Base-by-base conservation (phyloP, 768 basidiomycete species). In the Phanerodontia chrysosporium region DNA sequence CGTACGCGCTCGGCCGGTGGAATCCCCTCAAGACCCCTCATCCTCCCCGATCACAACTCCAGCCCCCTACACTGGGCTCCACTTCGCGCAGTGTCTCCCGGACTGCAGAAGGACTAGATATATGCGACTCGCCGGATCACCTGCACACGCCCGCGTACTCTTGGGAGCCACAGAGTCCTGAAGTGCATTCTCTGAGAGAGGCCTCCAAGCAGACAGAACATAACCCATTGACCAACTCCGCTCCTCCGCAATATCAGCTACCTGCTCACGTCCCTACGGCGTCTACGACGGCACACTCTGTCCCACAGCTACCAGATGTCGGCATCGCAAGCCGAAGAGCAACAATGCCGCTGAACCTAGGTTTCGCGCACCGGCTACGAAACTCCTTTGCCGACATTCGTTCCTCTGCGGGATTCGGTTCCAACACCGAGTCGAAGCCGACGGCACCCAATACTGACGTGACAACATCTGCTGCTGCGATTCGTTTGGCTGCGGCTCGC, bases 401-500 rank as follows among this genome's bases (percentile, higher is more conserved):
- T 51, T 72, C 71, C 39, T 57, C 76, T 58, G 36, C 67, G 66
- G 67, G 68, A 1, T 27, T 36, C n/a, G n/a, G 44, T 1, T 29
- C 69, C 64, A 42, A 56, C 2, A 53, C 61, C 16, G 42, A 56
- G 1, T 25, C 60, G 1, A 55, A 64, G 1, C 44, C 63, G 49
- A 57, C 22, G 36, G 64, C 74, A 32, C 57, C 66, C 21, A 79
- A 78, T 55, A 67, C 81, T 3, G 85, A 89, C 35, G 75, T 82
- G 1, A 82, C 84, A 22, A 82, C 88, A 0, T 77, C 86, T 2
- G 91, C 90, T 0, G 92, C 92, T 0, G 86, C 92, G 1, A 84
- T 95, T 74, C 88, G 92, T 36, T 86, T 85, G 81, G 92, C 92
- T n/a, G 91, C 86, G 2, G 83, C 89, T 10, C 80, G 88, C 24